Percentiles rank a stretch among this genome's conserved stretches.
Evolutionary conservation across 2,329 filamentous ascomycete genomes (phyloP).

Genomic region (Nectriaceae sp.): DNA sequence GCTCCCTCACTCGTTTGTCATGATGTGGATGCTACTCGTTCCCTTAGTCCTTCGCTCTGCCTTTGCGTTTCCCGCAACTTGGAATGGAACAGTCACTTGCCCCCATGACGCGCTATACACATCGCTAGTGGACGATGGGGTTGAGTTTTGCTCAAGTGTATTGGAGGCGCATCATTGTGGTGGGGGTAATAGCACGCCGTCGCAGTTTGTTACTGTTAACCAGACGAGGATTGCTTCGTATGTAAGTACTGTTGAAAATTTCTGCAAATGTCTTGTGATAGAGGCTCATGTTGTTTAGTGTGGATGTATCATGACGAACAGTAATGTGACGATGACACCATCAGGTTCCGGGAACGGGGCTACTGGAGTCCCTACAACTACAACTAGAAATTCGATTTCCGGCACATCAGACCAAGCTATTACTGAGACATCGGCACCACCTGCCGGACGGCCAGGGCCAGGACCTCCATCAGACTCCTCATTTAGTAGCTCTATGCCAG

Average conservation of each 20-base stretch:
- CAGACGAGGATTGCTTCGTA: conserved; percentile 32
- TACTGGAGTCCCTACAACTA: neutral
- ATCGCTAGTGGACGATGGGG: conserved; percentile 28
- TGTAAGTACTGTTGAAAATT: conserved; percentile 22
- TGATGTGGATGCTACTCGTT: conserved; percentile 23
- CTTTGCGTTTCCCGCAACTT: conserved; percentile 10
- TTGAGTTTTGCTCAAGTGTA: conserved; percentile 32
- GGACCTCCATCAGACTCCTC: conserved; percentile 3
- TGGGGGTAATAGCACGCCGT: conserved; percentile 28
- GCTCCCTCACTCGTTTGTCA: conserved; percentile 4
- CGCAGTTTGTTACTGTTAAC: conserved; percentile 31
- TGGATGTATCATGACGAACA: conserved; percentile 26
- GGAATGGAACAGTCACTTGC: conserved; percentile 23
- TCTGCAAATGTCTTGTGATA: neutral
- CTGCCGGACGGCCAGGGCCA: conserved; percentile 5
- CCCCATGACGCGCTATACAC: conserved; percentile 32
- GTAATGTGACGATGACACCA: neutral
- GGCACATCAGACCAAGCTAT: neutral
- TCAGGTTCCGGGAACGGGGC: neutral
- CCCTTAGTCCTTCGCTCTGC: conserved; percentile 15
- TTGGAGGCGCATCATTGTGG: conserved; percentile 24
- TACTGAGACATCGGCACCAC: conserved; percentile 2
- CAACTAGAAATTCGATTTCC: conserved; percentile 5
- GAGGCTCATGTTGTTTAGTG: conserved; percentile 23
- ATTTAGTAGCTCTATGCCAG: neutral